Conservation (phyloP, 1,284 basidiomycete species). For the Crucibulum cyathiforme region DNA sequence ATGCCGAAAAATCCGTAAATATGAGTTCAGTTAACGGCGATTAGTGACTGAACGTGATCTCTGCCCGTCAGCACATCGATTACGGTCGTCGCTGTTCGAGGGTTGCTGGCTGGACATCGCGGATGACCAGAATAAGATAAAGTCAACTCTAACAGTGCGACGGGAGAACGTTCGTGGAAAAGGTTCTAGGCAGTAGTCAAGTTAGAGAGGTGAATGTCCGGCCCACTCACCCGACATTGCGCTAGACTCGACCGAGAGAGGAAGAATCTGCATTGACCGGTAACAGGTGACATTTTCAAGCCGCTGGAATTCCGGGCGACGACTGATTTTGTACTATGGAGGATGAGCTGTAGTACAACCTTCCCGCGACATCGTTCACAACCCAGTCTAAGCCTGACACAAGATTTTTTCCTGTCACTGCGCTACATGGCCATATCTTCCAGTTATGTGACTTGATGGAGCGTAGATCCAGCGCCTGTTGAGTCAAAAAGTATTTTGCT, state of each 20-base stretch:
- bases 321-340: constrained; percentile 15
- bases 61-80: too few relatives aligned
- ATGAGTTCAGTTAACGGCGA: too few relatives aligned
- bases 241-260: background rate
- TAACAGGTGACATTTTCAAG: constrained; percentile 11
- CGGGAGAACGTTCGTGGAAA: too few relatives aligned
- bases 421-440: constrained; percentile 92
- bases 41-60: too few relatives aligned
- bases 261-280: background rate
- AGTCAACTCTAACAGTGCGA: too few relatives aligned
- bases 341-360: constrained; percentile 72
- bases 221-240: background rate
- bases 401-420: constrained; percentile 87
- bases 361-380: constrained; percentile 86
- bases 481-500: constrained; percentile 14
- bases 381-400: constrained; percentile 92
- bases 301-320: constrained; percentile 6
- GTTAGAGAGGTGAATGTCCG: too few relatives aligned
- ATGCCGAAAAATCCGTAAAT: too few relatives aligned
- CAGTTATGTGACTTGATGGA: constrained; percentile 88
- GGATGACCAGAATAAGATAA: too few relatives aligned
- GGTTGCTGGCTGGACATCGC: too few relatives aligned
- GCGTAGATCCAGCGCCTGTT: constrained; percentile 76
- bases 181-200: too few relatives aligned
- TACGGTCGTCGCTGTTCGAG: too few relatives aligned